Evolutionary conservation across 108 stramenopile genomes (phyloP).

Genomic region (Cyclotella baltica): DNA sequence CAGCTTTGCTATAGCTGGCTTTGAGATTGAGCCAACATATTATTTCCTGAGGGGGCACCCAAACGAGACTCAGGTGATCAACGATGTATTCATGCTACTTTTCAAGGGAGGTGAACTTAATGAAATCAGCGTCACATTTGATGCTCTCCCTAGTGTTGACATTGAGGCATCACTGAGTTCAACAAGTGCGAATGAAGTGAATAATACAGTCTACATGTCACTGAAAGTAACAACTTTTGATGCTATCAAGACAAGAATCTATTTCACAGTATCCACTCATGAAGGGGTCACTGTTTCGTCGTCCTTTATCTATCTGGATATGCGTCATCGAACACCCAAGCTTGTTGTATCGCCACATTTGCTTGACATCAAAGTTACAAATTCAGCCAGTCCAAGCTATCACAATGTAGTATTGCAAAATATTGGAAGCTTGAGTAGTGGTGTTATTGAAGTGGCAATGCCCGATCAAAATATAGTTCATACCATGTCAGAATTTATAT

Average conservation of each 20-base stretch:
- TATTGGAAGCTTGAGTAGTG: conserved; percentile 24
- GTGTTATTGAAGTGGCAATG: conserved; percentile 28
- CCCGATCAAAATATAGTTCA: conserved; percentile 2
- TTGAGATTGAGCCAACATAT: conserved; percentile 22
- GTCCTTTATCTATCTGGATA: conserved; percentile 37
- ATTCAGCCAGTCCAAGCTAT: conserved; percentile 11
- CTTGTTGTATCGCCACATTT: not conserved
- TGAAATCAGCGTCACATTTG: conserved; percentile 23
- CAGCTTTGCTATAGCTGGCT: conserved; percentile 12
- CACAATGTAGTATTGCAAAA: conserved; percentile 31
- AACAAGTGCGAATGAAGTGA: conserved; percentile 10
- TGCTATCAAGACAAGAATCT: conserved; percentile 16
- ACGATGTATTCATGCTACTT: conserved; percentile 21
- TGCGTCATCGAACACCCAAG: conserved; percentile 31
- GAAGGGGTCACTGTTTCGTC: conserved; percentile 17
- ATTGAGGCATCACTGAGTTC: conserved; percentile 19
- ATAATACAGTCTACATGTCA: conserved; percentile 31
- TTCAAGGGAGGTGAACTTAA: conserved; percentile 33
- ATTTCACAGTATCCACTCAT: conserved; percentile 29
- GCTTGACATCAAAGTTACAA: conserved; percentile 14
- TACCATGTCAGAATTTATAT: conserved; percentile 16
- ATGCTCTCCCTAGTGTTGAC: conserved; percentile 1
- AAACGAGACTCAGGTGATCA: conserved; percentile 2
- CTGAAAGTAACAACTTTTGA: conserved; percentile 8
- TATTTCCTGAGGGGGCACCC: conserved; percentile 22